Percentiles rank a stretch among this genome's conserved stretches.
Conservation (phyloP, 2,329 filamentous ascomycete genomes). For the Claviceps fusiformis region DNA sequence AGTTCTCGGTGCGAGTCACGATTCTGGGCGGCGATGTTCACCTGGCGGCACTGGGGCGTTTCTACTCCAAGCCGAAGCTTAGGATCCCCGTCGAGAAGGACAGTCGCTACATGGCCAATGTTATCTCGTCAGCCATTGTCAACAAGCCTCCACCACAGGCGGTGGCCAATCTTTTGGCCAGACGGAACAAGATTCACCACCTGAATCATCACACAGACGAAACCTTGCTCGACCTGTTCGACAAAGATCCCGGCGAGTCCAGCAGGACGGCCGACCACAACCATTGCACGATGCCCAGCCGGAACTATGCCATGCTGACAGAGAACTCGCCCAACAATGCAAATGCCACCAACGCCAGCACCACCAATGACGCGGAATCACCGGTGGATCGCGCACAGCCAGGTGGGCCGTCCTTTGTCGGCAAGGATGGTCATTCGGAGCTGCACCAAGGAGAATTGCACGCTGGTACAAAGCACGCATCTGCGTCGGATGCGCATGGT, state of each 20-base stretch:
- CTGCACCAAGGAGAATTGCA: conserved; percentile 65
- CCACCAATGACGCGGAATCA: conserved; percentile 10
- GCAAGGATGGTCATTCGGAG: conserved; percentile 54
- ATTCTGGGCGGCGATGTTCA: conserved; percentile 93
- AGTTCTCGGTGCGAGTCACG: conserved; percentile 79
- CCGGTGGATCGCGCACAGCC: conserved; percentile 9
- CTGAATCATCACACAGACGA: conserved; percentile 67
- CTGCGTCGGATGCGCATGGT: conserved; percentile 46
- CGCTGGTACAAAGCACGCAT: conserved; percentile 66
- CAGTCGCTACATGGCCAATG: conserved; percentile 87
- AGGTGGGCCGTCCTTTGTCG: conserved; percentile 17
- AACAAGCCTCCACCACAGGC: conserved; percentile 83
- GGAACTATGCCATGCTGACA: conserved; percentile 85
- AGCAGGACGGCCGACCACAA: conserved; percentile 66
- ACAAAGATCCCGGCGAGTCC: conserved; percentile 67
- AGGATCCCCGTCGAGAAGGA: conserved; percentile 67
- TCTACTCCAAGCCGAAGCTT: conserved; percentile 80
- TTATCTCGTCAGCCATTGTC: conserved; percentile 88
- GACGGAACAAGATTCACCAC: conserved; percentile 71
- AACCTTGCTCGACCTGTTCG: conserved; percentile 84
- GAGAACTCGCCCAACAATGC: conserved; percentile 60
- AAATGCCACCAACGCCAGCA: conserved; percentile 6
- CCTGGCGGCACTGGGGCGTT: conserved; percentile 79
- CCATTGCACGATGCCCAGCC: conserved; percentile 76
- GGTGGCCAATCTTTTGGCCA: conserved; percentile 81